Base-by-base conservation (phyloP, 768 basidiomycete species). In the Termitomyces sp. region DNA sequence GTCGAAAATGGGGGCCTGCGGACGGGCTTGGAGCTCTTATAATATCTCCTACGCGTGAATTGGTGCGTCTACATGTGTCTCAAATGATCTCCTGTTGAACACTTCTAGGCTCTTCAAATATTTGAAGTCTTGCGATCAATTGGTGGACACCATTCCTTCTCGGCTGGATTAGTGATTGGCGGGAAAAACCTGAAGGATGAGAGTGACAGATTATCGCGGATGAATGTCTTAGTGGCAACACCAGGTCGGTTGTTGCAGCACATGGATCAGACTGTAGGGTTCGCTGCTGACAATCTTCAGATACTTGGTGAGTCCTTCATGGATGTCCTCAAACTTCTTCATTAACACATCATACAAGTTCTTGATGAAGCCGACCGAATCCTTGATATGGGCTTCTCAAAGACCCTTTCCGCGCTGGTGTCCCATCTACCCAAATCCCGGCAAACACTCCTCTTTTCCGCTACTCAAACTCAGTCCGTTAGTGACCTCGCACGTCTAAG, bases 181-280 rank as follows among this genome's bases (percentile, higher is more conserved):
- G 96, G 96, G 44, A 99, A 98, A 77, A 93, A 86, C 63, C 69
- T 98, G 48, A 94, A 94, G 67, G 94, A 96, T 59, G 96, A 99
- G 69, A 78, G 84, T 37, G 94, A 95, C 21, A 79, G 96, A 7
- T 71, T 99, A 42, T 79, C 87, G 10, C 80, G 91, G 41, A 98
- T 98, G 94, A 99, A 99, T 64, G 97, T 99, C 56, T 81, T 99
- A n/a, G 91, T 99, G 16, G 96, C 96, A 2, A 98, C 96, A 4
- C 96, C 96, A 5, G 96, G 96, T 25, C 81, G 96, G 44, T 76
- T 99, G 42, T 75, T 99, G 44, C 97, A 99, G 64, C 97, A 99
- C 69, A 90, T 99, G 88, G 97, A 98, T 68, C 94, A 98, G 70
- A 98, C 97, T 3, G 82, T 94, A 53, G 95, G 95, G 1, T 97